Evolutionary conservation across 495 filamentous ascomycete species (phyloP), one percentile per base, ranked within the genome.

Genomic region (Talaromyces adpressus): DNA sequence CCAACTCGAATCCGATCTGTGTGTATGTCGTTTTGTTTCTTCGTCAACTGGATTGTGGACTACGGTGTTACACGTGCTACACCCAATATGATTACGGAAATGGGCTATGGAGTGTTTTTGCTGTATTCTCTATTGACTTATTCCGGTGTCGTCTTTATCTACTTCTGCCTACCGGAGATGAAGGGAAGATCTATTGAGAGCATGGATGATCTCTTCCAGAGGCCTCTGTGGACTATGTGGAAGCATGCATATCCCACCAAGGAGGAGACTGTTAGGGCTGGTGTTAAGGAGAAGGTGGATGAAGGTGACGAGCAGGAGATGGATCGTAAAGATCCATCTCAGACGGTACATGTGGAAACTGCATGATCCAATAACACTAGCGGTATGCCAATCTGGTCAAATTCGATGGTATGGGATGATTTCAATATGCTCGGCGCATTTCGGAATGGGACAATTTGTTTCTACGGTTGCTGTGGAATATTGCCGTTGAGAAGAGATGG

Each of bases 161-260:
- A 41, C 36, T 41, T 41, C 36, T 41, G 36, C 36, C 14, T 41
- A 14, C 14, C 36, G 14, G 36, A 39, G 61, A 70, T 82, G 73
- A 73, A 75, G 47, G 70, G 70, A 8, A 62, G 71, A 30, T 70
- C 70, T 3, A 73, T 73, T 45, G 73, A 73, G 60, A 71, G 70
- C 65, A 75, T 75, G 71, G 73, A 75, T 51, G 68, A 73, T 54
- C 58, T 75, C 11, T 73, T 75, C 61, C 67, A 72, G 52, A 65
- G 70, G 34, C 70, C 70, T 7, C 61, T 73, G 25, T 75, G 71
- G 71, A 66, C 65, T 0, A 70, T 72, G 70, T 72, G 70, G 70
- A 63, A 63, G 52, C 68, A 72, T 61, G 70, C 70, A 4, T 72
- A 72, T 59, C 70, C 67, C 4, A 70, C 70, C 0, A 3, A 41